Conservation (phyloP, 1,139 yeast species). For the Suhomyces wounanorum region DNA sequence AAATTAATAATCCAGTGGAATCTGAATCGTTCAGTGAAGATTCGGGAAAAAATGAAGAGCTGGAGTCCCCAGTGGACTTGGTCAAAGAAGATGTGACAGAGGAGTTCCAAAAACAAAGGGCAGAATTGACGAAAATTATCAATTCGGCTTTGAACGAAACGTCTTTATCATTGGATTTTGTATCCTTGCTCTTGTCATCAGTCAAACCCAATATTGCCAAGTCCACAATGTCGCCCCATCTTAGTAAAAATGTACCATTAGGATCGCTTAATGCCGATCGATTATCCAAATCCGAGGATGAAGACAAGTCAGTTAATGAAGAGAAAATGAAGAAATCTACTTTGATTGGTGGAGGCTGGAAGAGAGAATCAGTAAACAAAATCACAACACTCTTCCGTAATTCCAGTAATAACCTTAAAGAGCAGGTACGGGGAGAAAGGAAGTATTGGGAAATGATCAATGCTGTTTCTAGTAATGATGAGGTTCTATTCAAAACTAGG, state of each 20-base stretch:
- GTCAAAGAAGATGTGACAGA: constrained; percentile 18
- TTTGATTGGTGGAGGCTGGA: constrained; percentile 82
- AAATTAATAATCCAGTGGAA: constrained; percentile 31
- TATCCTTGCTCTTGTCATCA: constrained; percentile 79
- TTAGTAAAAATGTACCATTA: constrained; percentile 72
- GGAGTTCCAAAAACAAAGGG: constrained; percentile 53
- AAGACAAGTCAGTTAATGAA: constrained; percentile 19
- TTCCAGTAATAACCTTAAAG: constrained; percentile 53
- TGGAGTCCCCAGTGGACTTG: constrained; percentile 40
- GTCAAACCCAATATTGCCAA: constrained; percentile 83
- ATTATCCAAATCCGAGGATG: constrained; percentile 32
- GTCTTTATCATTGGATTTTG: constrained; percentile 82
- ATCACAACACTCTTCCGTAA: constrained; percentile 54
- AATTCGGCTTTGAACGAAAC: constrained; percentile 83
- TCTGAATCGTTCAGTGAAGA: constrained; percentile 9
- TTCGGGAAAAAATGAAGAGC: constrained; percentile 9
- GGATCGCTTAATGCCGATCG: constrained; percentile 79
- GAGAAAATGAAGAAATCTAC: constrained; percentile 27
- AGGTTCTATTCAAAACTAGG: constrained; percentile 69
- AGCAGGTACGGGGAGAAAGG: constrained; percentile 63
- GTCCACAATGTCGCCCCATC: constrained; percentile 86
- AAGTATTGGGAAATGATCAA: constrained; percentile 71
- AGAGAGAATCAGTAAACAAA: constrained; percentile 63
- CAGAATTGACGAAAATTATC: constrained; percentile 57
- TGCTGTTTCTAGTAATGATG: constrained; percentile 56